Conservation (phyloP, 2,329 filamentous ascomycete species). For the Ophiocordyceps camponoti-floridani region DNA sequence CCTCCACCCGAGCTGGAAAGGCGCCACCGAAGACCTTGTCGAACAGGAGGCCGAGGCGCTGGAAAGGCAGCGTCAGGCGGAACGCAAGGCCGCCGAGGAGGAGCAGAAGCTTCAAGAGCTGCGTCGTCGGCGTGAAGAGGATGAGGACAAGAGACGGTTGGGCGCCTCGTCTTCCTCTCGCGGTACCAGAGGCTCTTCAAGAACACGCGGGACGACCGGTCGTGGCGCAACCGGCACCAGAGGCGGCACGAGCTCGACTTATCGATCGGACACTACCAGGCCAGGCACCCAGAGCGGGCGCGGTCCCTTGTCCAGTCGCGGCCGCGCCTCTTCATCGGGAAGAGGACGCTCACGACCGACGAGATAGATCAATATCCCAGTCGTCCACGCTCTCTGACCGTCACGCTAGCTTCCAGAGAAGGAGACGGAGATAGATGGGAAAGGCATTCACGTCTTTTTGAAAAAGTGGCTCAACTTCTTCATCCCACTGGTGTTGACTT, state of each 20-base stretch:
- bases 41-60: constrained; percentile 70
- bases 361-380: constrained; percentile 6
- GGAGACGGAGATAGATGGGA: not conserved
- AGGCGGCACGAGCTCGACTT: constrained; percentile 10
- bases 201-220: constrained; percentile 12
- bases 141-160: constrained; percentile 24
- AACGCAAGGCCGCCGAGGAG: constrained; percentile 61
- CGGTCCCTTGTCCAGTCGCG: constrained; percentile 14
- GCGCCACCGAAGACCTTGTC: constrained; percentile 68
- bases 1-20: constrained; percentile 76
- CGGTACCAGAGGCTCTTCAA: constrained; percentile 10
- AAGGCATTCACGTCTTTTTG: constrained; percentile 36
- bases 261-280: constrained; percentile 9
- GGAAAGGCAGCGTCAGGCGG: constrained; percentile 56
- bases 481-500: constrained; percentile 86
- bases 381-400: not conserved
- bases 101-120: constrained; percentile 60
- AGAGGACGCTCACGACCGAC: constrained; percentile 16
- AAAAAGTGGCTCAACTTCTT: constrained; percentile 96
- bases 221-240: constrained; percentile 11
- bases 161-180: constrained; percentile 11
- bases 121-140: constrained; percentile 43
- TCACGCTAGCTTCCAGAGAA: constrained; percentile 1
- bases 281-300: constrained; percentile 13
- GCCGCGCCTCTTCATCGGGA: constrained; percentile 14